Conservation (phyloP, 371 early-diverging fungal species). For the Mortierella sp. region DNA sequence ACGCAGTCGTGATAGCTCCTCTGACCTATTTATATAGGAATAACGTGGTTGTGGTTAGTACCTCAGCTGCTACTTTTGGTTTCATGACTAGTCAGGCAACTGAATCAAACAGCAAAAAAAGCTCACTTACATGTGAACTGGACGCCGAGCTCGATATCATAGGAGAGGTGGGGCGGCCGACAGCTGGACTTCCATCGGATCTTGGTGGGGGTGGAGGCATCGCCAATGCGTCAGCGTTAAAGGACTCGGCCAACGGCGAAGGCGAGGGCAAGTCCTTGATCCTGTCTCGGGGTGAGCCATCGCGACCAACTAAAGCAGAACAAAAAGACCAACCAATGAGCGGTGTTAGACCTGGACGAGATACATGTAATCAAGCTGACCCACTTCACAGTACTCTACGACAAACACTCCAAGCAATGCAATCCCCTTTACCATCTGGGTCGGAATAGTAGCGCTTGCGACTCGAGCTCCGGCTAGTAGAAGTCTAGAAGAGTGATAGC, state of each 20-base stretch:
- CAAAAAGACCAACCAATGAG: not conserved
- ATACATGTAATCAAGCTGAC: not conserved
- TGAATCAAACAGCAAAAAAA: too few species aligned
- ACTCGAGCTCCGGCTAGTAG: slow-evolving; percentile 16
- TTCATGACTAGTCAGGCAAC: too few species aligned
- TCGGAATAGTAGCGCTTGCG: slow-evolving; percentile 53
- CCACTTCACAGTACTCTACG: too few species aligned
- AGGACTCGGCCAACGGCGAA: not conserved
- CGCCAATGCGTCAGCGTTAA: slow-evolving; percentile 13
- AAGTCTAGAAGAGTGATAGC: not conserved
- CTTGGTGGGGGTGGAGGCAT: slow-evolving; percentile 29
- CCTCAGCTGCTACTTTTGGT: too few species aligned
- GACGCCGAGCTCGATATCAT: not conserved
- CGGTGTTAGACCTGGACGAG: not conserved
- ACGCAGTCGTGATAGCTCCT: not conserved
- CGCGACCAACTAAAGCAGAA: slow-evolving; percentile 7
- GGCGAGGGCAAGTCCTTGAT: slow-evolving; percentile 11
- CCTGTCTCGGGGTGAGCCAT: slow-evolving; percentile 12
- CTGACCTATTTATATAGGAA: not conserved
- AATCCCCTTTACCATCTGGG: slow-evolving; percentile 17
- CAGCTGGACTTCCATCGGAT: slow-evolving; percentile 2
- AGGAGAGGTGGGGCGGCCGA: not conserved
- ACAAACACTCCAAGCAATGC: not conserved
- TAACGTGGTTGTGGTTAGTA: not conserved
- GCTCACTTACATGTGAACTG: not conserved